These are phyloP conservation scores for Desmodesmus armatus DNA, from an alignment of 139 green algal species.

Conservation along the genomic window DNA sequence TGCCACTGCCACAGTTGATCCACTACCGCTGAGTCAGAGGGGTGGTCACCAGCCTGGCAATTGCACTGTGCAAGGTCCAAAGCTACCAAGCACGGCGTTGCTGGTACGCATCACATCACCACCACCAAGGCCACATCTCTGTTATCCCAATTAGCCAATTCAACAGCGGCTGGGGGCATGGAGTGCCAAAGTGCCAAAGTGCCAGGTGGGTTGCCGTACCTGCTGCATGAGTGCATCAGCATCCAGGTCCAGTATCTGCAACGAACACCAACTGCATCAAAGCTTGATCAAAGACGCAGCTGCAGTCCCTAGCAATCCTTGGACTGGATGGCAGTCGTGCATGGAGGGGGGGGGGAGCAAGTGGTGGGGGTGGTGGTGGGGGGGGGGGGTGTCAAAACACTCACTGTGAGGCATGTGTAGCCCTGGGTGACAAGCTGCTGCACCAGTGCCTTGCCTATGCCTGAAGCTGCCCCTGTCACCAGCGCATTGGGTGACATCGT, in stretches of 20 bases:
- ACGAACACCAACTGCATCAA: not conserved
- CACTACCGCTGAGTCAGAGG: not conserved
- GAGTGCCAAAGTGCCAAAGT: not conserved
- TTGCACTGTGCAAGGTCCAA: too few relatives aligned
- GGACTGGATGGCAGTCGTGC: too few relatives aligned
- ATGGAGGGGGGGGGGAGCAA: too few relatives aligned
- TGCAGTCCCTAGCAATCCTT: too few relatives aligned
- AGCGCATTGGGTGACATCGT: constrained; percentile 12
- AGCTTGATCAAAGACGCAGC: not conserved
- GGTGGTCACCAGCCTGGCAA: not conserved
- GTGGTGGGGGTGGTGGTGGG: too few relatives aligned
- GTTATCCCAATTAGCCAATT: too few relatives aligned
- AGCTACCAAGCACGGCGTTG: too few relatives aligned
- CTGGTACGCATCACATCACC: too few relatives aligned
- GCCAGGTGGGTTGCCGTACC: not conserved
- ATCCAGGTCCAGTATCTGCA: constrained; percentile 19
- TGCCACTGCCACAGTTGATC: too few relatives aligned
- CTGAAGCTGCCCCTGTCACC: constrained; percentile 48
- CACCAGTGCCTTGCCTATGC: constrained; percentile 54
- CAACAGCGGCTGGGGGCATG: too few relatives aligned
- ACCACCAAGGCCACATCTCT: too few relatives aligned
- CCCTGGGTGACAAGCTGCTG: constrained; percentile 44
- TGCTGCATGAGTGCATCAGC: not conserved
- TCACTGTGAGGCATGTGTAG: constrained; percentile 52
- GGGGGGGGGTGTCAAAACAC: too few relatives aligned